These are phyloP conservation scores for Acanthamoeba royreba DNA, from an alignment of 208 protist genomes.

Conservation along the genomic window DNA sequence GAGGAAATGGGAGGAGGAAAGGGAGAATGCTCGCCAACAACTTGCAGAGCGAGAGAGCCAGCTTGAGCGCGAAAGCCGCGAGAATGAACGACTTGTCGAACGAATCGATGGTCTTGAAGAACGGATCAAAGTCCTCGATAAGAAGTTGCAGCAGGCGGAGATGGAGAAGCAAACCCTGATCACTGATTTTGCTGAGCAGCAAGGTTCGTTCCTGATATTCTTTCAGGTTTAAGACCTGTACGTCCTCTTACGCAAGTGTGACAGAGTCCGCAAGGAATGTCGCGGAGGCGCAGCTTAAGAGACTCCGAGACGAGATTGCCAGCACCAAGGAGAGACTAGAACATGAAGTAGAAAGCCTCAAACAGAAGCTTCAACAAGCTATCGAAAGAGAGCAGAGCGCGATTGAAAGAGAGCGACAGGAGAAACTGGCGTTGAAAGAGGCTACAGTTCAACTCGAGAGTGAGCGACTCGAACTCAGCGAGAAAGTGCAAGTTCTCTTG, in stretches of 20 bases:
- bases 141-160: neutral
- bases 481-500: neutral
- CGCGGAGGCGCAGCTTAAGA: neutral
- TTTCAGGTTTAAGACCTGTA: neutral
- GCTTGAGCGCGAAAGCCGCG: neutral
- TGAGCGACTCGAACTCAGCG: neutral
- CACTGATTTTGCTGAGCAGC: neutral
- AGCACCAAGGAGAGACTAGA: neutral
- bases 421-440: neutral
- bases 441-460: neutral
- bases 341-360: neutral
- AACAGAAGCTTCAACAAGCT: neutral
- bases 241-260: neutral
- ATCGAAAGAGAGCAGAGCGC: neutral
- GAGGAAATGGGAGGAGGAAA: neutral
- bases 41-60: neutral
- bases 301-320: neutral
- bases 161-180: neutral
- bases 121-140: no score
- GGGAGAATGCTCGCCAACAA: neutral
- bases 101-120: neutral
- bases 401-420: neutral
- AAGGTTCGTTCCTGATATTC: neutral
- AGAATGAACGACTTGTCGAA: neutral
- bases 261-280: neutral